Conservation (phyloP, 495 filamentous ascomycete species). For the Penicillium alfredii region DNA sequence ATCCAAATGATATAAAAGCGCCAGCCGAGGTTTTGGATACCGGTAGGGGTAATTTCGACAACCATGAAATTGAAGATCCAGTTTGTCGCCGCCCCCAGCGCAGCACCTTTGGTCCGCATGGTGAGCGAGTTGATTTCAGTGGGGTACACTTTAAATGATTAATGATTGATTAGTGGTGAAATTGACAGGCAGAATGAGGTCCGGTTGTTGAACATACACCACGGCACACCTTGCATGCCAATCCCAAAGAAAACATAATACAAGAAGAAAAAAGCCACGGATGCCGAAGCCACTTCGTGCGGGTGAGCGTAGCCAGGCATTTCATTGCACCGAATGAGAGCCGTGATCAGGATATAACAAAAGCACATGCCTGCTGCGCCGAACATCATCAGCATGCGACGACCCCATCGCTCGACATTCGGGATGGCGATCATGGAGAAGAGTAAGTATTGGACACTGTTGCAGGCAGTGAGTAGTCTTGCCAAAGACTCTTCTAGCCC, state of each 20-base stretch:
- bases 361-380: constrained; percentile 37
- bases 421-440: constrained; percentile 36
- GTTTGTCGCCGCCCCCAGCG: constrained; percentile 47
- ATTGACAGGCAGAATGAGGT: constrained; percentile 25
- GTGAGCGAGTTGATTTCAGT: constrained; percentile 56
- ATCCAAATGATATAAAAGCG: constrained; percentile 25
- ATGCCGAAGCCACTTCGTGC: constrained; percentile 27
- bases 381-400: constrained; percentile 32
- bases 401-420: constrained; percentile 38
- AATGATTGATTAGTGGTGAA: constrained; percentile 28
- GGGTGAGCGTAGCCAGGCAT: constrained; percentile 14
- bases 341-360: constrained; percentile 46
- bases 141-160: constrained; percentile 48
- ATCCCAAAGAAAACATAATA: constrained; percentile 47
- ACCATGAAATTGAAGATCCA: constrained; percentile 59
- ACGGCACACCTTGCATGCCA: constrained; percentile 37
- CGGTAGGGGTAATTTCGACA: constrained; percentile 55
- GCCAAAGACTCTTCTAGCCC: constrained; percentile 12
- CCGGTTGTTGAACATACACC: constrained; percentile 23
- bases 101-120: constrained; percentile 51
- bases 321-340: constrained; percentile 37
- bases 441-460: constrained; percentile 29
- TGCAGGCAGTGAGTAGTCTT: constrained; percentile 33
- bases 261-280: constrained; percentile 44
- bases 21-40: constrained; percentile 17